A percentile compares a stretch with the other conserved stretches of the same genome.
phyloP scores from a whole-genome alignment of 108 stramenopile species.

The Fragilariopsis cylindrus region DNA sequence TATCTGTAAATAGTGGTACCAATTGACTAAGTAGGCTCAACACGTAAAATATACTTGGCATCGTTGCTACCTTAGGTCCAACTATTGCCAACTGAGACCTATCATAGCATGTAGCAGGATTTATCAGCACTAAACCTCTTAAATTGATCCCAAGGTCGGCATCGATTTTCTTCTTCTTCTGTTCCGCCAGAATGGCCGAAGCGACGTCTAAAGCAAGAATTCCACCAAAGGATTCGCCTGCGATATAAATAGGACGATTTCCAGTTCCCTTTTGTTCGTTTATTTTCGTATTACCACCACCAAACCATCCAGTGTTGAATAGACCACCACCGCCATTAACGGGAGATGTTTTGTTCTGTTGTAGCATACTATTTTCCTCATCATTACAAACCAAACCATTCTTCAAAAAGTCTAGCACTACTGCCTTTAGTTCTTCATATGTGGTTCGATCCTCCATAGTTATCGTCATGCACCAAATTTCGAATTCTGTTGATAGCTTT shows the following conservation, averaged over 20 bases:
- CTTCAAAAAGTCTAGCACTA: conserved; percentile 48
- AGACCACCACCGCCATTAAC: conserved; percentile 8
- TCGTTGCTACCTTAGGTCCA: conserved; percentile 68
- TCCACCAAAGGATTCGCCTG: conserved; percentile 90
- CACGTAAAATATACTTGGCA: conserved; percentile 45
- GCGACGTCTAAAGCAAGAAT: conserved; percentile 76
- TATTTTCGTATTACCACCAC: conserved; percentile 11
- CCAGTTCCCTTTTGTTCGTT: neutral
- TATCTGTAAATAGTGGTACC: conserved; percentile 78
- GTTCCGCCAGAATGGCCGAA: conserved; percentile 34
- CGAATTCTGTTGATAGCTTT: conserved; percentile 52
- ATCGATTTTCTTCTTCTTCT: neutral
- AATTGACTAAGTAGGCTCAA: conserved; percentile 48
- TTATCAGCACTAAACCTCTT: conserved; percentile 73
- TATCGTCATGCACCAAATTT: conserved; percentile 73
- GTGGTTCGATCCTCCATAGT: conserved; percentile 78
- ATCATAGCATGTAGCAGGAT: conserved; percentile 85
- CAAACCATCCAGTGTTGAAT: neutral
- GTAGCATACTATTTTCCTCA: neutral
- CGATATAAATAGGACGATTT: conserved; percentile 58
- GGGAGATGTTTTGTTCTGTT: neutral
- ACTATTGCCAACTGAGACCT: conserved; percentile 61
- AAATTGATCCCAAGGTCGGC: conserved; percentile 17
- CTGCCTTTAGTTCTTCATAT: conserved; percentile 62
- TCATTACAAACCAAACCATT: conserved; percentile 11